Evolutionary conservation across 768 basidiomycete genomes (phyloP).

Genomic region (Bullera alba): DNA sequence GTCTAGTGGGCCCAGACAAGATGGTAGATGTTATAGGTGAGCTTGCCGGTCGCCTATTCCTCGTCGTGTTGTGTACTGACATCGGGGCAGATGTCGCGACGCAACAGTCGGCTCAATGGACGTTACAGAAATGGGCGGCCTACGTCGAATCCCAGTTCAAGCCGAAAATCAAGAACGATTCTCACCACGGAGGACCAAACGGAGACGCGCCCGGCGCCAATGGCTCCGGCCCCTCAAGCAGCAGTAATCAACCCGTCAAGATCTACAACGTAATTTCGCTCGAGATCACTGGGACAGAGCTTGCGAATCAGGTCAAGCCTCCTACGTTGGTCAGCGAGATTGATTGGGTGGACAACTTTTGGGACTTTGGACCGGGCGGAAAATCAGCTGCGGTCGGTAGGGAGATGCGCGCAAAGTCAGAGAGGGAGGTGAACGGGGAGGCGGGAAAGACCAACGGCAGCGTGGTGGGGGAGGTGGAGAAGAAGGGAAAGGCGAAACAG

Average conservation of each 20-base stretch:
- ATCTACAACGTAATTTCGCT: conserved; percentile 91
- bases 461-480: conserved; percentile 2
- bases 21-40: conserved; percentile 87
- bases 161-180: conserved; percentile 24
- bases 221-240: conserved; percentile 47
- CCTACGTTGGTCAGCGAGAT: conserved; percentile 72
- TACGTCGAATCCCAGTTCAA: conserved; percentile 60
- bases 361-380: conserved; percentile 66
- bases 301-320: conserved; percentile 71
- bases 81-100: conserved; percentile 67
- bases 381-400: conserved; percentile 48
- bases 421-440: conserved; percentile 1
- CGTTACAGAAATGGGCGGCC: conserved; percentile 79
- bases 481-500: conserved; percentile 10
- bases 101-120: conserved; percentile 82
- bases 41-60: conserved; percentile 4
- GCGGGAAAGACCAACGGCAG: conserved; percentile 2
- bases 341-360: conserved; percentile 96
- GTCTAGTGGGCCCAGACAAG: conserved; percentile 66
- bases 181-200: too few relatives aligned
- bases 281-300: conserved; percentile 78
- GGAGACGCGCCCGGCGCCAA: conserved; percentile 1
- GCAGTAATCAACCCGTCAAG: too few relatives aligned
- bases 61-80: not conserved
- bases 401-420: conserved; percentile 4